Conservation (phyloP, 2,329 filamentous ascomycete species). For the Cladosporium halotolerans region DNA sequence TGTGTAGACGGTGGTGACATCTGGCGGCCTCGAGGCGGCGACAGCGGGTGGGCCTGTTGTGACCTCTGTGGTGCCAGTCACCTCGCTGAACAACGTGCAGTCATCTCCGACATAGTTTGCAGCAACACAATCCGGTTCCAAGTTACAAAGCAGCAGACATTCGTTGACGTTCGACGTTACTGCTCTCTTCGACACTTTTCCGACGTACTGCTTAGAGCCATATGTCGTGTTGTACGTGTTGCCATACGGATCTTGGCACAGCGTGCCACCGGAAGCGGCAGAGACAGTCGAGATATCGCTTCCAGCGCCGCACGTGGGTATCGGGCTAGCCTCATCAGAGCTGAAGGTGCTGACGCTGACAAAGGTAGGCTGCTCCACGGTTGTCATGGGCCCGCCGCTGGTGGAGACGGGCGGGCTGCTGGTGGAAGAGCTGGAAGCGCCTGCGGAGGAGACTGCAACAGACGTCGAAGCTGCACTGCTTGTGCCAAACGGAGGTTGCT, state of each 20-base stretch:
- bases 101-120: constrained; percentile 21
- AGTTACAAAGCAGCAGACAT: constrained; percentile 21
- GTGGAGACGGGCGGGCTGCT: neutral
- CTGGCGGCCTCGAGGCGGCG: constrained; percentile 14
- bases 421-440: neutral
- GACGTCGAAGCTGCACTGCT: neutral
- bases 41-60: constrained; percentile 14
- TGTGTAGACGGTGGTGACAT: constrained; percentile 15
- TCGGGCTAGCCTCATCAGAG: neutral
- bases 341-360: constrained; percentile 6
- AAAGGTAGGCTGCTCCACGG: constrained; percentile 1
- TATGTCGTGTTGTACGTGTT: constrained; percentile 20
- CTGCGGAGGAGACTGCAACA: too few relatives aligned
- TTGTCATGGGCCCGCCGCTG: neutral
- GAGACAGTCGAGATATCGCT: neutral
- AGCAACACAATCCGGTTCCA: constrained; percentile 17
- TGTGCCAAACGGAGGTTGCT: neutral
- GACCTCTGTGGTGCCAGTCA: constrained; percentile 20
- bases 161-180: constrained; percentile 15
- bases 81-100: constrained; percentile 20
- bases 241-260: constrained; percentile 18
- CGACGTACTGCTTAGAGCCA: constrained; percentile 17
- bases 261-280: neutral
- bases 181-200: constrained; percentile 17
- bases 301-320: constrained; percentile 9